phyloP scores from a whole-genome alignment of 2,329 filamentous ascomycete genomes.

The Diaporthe longicolla region DNA sequence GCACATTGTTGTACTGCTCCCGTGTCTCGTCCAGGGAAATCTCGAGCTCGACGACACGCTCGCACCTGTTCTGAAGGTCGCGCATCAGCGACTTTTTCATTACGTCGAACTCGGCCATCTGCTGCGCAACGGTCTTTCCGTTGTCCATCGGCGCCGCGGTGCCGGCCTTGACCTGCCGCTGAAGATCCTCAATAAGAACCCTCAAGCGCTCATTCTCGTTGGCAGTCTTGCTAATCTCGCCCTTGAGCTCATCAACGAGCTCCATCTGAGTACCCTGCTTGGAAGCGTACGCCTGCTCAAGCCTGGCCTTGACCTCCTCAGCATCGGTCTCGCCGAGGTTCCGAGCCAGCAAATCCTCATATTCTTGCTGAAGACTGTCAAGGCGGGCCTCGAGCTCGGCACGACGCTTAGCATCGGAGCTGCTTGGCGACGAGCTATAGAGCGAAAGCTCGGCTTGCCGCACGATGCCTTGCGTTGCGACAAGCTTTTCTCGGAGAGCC shows the following conservation, averaged over 20 bases:
- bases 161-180: slow-evolving; percentile 78
- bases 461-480: slow-evolving; percentile 93
- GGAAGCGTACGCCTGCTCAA: slow-evolving; percentile 82
- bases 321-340: slow-evolving; percentile 85
- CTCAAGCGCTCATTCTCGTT: slow-evolving; percentile 88
- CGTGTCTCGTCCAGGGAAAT: slow-evolving; percentile 97
- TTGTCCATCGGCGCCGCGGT: slow-evolving; percentile 74
- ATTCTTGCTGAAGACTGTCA: slow-evolving; percentile 81
- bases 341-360: slow-evolving; percentile 84
- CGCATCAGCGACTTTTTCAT: slow-evolving; percentile 99
- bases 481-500: slow-evolving; percentile 81
- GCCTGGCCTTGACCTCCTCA: slow-evolving; percentile 84
- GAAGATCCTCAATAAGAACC: slow-evolving; percentile 83
- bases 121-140: slow-evolving; percentile 95
- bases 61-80: slow-evolving; percentile 97
- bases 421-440: slow-evolving; percentile 76
- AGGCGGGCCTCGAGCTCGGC: slow-evolving; percentile 84
- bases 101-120: slow-evolving; percentile 97
- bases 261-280: slow-evolving; percentile 81
- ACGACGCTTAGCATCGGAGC: slow-evolving; percentile 77
- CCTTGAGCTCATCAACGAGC: slow-evolving; percentile 82
- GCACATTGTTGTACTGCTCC: slow-evolving; percentile 99
- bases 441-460: slow-evolving; percentile 91
- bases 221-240: slow-evolving; percentile 81
- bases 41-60: slow-evolving; percentile 97